Evolutionary conservation across 1,139 yeast genomes (phyloP), one percentile per base, ranked within the genome.

Genomic region (Yamadazyma epiphylla): DNA sequence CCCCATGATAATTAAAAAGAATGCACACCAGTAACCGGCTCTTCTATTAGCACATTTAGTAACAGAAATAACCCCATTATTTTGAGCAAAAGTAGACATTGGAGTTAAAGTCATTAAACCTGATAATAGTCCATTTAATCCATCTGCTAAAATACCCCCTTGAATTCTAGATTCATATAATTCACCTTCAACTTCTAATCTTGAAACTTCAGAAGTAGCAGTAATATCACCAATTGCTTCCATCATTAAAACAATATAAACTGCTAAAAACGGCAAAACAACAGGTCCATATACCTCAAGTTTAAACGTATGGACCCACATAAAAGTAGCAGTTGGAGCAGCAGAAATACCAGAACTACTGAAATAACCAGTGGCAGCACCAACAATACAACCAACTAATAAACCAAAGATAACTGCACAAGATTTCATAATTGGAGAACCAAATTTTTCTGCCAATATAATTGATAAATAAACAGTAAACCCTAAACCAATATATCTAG

Each of bases 211-310:
- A 33, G 86, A 79, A 19, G 95, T 85, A 17, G 96, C 96, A 23
- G 95, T 86, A 45, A 87, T 78, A 54, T 87, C 96, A 53, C 96
- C 96, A 49, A 87, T 85, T 29, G 94, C 82, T 62, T 87, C 96
- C 86, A 86, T 85, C 74, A 84, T 80, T 46, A 84, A 60, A 24
- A 81, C 86, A 16, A 85, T 65, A 52, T 80, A 87, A 32, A 86
- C 84, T 1, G 95, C 91, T 38, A 87, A 58, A 62, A 84, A 74
- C 12, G 96, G 96, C 31, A 87, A 62, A 11, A 87, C 87, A 4
- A 80, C 75, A 2, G 96, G 95, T 2, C 86, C 96, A 47, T 87
- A 85, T 7, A 87, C 74, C 24, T 64, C 56, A 33, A 87, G 68
- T 43, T 71, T 76, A 65, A 87, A 87, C 8, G 95, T 86, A 39